Evolutionary conservation across 1,284 basidiomycete species (phyloP).

Genomic region (Blastosporella zonata): DNA sequence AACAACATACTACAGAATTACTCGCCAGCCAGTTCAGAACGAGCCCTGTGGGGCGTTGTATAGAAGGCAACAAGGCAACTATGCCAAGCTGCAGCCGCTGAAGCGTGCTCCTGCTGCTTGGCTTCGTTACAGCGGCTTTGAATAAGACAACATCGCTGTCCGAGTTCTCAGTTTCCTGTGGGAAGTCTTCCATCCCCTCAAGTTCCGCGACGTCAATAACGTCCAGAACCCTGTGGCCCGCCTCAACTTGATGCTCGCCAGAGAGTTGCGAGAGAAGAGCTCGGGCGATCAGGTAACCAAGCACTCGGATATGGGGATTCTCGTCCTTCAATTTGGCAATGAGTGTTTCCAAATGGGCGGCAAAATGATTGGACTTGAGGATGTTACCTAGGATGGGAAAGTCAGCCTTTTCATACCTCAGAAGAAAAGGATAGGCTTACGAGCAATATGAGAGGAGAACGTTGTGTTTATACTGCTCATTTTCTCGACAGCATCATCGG

Average conservation of each 20-base stretch:
- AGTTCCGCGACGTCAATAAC: slow-evolving; percentile 45
- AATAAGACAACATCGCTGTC: slow-evolving; percentile 42
- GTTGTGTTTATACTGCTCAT: slow-evolving; percentile 51
- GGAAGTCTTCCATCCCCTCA: slow-evolving; percentile 42
- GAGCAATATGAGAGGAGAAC: slow-evolving; percentile 58
- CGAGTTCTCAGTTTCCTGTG: slow-evolving; percentile 36
- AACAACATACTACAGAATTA: slow-evolving; percentile 27
- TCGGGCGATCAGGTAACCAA: slow-evolving; percentile 59
- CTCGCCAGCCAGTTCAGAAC: slow-evolving; percentile 47
- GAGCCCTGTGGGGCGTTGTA: slow-evolving; percentile 43
- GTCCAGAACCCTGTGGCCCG: slow-evolving; percentile 48
- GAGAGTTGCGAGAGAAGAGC: slow-evolving; percentile 52
- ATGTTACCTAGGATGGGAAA: slow-evolving; percentile 52
- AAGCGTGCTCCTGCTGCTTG: slow-evolving; percentile 52
- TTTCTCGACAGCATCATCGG: slow-evolving; percentile 36
- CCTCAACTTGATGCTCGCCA: slow-evolving; percentile 54
- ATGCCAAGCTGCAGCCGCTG: slow-evolving; percentile 56
- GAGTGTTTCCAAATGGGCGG: slow-evolving; percentile 40
- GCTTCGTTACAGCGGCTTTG: slow-evolving; percentile 52
- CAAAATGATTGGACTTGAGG: slow-evolving; percentile 43
- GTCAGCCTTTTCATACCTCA: background rate
- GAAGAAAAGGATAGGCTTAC: slow-evolving; percentile 38
- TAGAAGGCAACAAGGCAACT: slow-evolving; percentile 44
- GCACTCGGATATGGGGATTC: slow-evolving; percentile 49
- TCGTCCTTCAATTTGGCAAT: slow-evolving; percentile 46